Evolutionary conservation across 768 basidiomycete genomes (phyloP), one percentile per base, ranked within the genome.

Genomic region (Hygrocybe coccinea): DNA sequence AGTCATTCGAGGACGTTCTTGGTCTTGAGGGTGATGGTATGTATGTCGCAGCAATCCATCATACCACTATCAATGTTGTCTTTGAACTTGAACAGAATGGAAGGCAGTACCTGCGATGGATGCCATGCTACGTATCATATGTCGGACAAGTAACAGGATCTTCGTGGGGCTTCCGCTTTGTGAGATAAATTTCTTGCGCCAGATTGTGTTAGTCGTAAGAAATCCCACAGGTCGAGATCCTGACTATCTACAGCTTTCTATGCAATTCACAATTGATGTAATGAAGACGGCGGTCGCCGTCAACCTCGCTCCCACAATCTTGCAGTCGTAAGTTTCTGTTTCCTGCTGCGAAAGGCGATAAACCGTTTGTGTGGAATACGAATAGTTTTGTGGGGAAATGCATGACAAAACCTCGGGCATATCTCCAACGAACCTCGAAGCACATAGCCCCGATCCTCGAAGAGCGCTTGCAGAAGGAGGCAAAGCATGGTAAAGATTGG

Each of bases 1-100:
- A 62, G 3, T 69, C 80, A 2, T 73, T 81, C 54, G 60, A 60
- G 0, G 76, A 78, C 1, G 56, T 66, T 17, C 69, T 84, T 33
- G 67, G 70, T 11, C 24, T 57, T 3, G 54, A 58, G 43, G 63
- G 56, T 25, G 52, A 64, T 33, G 71, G 72, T 71, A 56, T 21
- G 39, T 41, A 19, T 24, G 15, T n/a, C n/a, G n/a, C n/a, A n/a
- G 10, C 29, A 8, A 44, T 44, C 14, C 39, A 21, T 47, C 10
- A 21, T 25, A 9, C 22, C 5, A 4, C 19, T 10, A 22, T 38
- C 19, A n/a, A n/a, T n/a, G n/a, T n/a, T n/a, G n/a, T n/a, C n/a
- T n/a, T n/a, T n/a, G 45, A 3, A 47, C 24, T 25, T 15, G 9
- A 25, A 33, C 21, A 60, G 38, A 56, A 3, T 61, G 62, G 60